Conservation (phyloP, 2,329 filamentous ascomycete genomes). For the Aspergillus latus region DNA sequence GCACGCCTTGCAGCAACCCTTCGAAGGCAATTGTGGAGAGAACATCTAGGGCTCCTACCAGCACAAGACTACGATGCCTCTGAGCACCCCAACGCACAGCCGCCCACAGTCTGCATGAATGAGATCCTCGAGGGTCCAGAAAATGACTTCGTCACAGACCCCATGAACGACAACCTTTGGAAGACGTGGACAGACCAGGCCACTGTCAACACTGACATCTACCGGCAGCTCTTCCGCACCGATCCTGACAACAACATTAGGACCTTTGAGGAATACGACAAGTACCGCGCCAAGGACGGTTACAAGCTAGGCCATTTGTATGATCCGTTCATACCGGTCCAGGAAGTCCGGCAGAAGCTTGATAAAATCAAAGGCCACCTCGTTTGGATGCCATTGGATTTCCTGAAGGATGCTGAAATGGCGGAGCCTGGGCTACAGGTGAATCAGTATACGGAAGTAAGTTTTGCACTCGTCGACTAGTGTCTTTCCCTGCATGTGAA, state of each 20-base stretch:
- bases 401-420: slow-evolving; percentile 81
- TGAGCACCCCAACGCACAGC: slow-evolving; percentile 72
- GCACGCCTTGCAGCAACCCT: slow-evolving; percentile 76
- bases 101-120: slow-evolving; percentile 69
- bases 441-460: slow-evolving; percentile 83
- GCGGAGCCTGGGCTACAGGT: slow-evolving; percentile 84
- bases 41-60: slow-evolving; percentile 82
- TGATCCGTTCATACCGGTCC: slow-evolving; percentile 70
- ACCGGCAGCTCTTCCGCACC: slow-evolving; percentile 77
- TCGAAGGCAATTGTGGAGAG: slow-evolving; percentile 82
- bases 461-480: slow-evolving; percentile 35
- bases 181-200: slow-evolving; percentile 73
- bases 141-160: slow-evolving; percentile 71
- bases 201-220: slow-evolving; percentile 74
- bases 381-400: slow-evolving; percentile 93
- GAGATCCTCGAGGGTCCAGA: slow-evolving; percentile 68
- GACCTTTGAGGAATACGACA: slow-evolving; percentile 86
- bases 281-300: slow-evolving; percentile 63
- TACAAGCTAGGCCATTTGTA: slow-evolving; percentile 84
- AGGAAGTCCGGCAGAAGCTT: slow-evolving; percentile 72
- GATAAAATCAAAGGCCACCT: slow-evolving; percentile 82
- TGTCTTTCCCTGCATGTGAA: background rate
- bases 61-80: slow-evolving; percentile 67
- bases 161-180: slow-evolving; percentile 67
- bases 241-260: slow-evolving; percentile 89